These are phyloP conservation scores for Jatropha multifida DNA, from an alignment of 441 rosid species.

Conservation along the genomic window DNA sequence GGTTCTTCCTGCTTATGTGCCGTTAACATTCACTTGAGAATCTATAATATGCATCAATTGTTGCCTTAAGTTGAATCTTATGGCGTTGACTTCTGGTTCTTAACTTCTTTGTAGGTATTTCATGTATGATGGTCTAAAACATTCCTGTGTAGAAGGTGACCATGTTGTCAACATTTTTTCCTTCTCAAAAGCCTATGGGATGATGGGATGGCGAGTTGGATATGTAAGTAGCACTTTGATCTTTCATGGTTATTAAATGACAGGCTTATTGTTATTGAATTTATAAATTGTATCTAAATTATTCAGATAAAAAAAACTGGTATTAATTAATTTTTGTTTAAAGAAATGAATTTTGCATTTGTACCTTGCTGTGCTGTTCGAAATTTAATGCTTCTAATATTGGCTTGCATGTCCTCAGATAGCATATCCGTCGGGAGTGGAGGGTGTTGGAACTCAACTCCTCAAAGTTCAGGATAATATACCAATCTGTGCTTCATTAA, in stretches of 20 bases:
- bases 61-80: neutral
- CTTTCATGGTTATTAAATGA: neutral
- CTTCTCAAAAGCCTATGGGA: constrained; percentile 97
- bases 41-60: neutral
- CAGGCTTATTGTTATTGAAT: neutral
- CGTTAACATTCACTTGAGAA: neutral
- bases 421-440: constrained; percentile 81
- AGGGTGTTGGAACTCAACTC: constrained; percentile 67
- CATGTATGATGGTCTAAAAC: constrained; percentile 90
- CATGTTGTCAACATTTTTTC: constrained; percentile 94
- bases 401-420: constrained; percentile 47
- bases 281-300: neutral
- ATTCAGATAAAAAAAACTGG: neutral
- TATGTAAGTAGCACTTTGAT: constrained; percentile 59
- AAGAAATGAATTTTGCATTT: neutral
- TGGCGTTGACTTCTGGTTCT: constrained; percentile 10
- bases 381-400: constrained; percentile 4
- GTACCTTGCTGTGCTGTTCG: neutral
- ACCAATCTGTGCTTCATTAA: constrained; percentile 86
- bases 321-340: neutral
- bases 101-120: constrained; percentile 68
- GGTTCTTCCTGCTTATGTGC: neutral
- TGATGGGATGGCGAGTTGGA: constrained; percentile 99
- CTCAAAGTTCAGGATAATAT: constrained; percentile 94
- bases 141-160: constrained; percentile 84